Base-by-base conservation (phyloP, 2,329 filamentous ascomycete genomes). In the Cordyceps cateniannulata region DNA sequence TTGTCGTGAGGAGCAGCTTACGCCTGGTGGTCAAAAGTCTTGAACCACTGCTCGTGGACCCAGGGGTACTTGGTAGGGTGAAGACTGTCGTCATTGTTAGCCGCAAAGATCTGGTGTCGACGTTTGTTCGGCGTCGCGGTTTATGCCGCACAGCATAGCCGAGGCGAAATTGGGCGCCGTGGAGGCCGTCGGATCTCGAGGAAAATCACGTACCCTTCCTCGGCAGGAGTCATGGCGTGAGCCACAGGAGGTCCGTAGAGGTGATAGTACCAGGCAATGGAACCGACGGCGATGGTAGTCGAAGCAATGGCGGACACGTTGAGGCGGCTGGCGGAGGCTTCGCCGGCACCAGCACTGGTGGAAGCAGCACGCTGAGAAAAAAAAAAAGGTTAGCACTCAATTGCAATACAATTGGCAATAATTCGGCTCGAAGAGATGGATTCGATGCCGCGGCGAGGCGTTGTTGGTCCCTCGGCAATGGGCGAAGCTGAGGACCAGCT, bases 11-110 rank as follows among this genome's bases (percentile, higher is more conserved):
- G 42, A 22, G 25, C 14, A 29, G 58, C 91, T 88, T 88, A 96
- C 90, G 92, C 88, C 79, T 90, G 88, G 80, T 98, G 93, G 73
- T 99, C 95, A 76, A 93, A 99, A 69, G 95, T 97, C 85, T 96
- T 97, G 77, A 86, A 82, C 84, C 88, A 92, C 79, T 95, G 88
- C 74, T 86, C 74, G 79, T 99, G 95, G 72, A 95, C 93, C 95
- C 95, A 99, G 65, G 95, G 95, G 78, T 98, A 98, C 71, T 87
- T 79, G 65, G 93, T 90, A 68, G 95, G 77, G 78, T 99, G 95
- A 68, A 99, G 86, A 81, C 95, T 99, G 71, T 61, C 27, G 44
- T 59, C 61, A 50, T 18, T 49, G 67, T 74, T 65, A 75, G 73
- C 63, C 59, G 49, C 55, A 49, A 35, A 22, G 27, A 12, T 20